These are phyloP conservation scores for Vanilla planifolia DNA, from an alignment of 106 monocot species.

Conservation along the genomic window DNA sequence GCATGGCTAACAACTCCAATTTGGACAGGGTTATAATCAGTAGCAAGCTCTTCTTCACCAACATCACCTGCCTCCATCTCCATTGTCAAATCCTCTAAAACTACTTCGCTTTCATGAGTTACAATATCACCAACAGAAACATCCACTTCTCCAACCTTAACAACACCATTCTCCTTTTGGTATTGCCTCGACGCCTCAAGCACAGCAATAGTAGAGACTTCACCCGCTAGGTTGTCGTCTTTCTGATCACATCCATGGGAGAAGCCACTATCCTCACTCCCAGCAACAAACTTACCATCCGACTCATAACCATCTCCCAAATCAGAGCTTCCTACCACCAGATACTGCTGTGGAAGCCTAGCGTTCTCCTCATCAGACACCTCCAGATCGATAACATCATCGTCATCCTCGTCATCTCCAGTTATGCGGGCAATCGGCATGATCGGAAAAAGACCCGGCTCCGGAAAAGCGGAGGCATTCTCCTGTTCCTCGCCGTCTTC, in stretches of 20 bases:
- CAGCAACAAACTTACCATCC: not conserved
- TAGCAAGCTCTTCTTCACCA: not conserved
- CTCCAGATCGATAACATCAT: not conserved
- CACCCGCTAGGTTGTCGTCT: not conserved
- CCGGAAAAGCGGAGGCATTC: not conserved
- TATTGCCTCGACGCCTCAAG: not conserved
- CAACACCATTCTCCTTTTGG: not conserved
- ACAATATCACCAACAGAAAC: not conserved
- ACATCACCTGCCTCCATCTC: not conserved
- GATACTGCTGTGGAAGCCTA: not conserved
- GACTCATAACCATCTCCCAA: not conserved
- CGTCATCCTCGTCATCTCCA: not conserved
- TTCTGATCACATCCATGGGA: not conserved
- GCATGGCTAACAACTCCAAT: not conserved
- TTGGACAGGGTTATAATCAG: not conserved
- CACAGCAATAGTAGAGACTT: not conserved
- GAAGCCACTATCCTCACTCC: conserved; percentile 1
- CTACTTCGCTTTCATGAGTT: not conserved
- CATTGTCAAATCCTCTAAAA: not conserved
- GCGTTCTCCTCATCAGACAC: not conserved
- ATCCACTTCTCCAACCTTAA: not conserved
- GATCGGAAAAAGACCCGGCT: not conserved
- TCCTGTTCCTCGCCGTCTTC: not conserved
- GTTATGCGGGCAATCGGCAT: conserved; percentile 1
- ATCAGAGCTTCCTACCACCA: not conserved